Evolutionary conservation across 306 rosid species (phyloP).

Genomic region (Gleditsia sinensis): DNA sequence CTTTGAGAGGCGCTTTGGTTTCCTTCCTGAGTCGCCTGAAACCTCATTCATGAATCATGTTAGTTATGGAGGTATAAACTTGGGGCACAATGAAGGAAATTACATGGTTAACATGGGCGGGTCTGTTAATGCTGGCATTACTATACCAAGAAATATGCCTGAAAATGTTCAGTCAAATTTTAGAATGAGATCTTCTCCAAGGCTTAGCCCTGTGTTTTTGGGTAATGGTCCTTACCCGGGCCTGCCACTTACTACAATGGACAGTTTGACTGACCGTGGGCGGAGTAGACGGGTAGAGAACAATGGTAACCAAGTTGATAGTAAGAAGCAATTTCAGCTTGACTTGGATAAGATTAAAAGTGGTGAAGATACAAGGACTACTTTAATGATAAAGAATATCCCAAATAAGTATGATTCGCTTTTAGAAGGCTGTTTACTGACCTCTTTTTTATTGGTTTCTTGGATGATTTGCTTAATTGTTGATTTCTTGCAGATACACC

Average conservation of each 20-base stretch:
- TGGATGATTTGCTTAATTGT: constrained; percentile 23
- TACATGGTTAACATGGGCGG: constrained; percentile 66
- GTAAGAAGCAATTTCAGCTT: constrained; percentile 91
- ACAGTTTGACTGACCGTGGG: constrained; percentile 76
- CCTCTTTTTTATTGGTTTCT: constrained; percentile 11
- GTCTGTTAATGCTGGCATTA: constrained; percentile 54
- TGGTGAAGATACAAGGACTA: constrained; percentile 93
- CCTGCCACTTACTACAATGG: constrained; percentile 53
- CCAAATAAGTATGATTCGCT: constrained; percentile 82
- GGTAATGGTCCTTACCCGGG: constrained; percentile 78
- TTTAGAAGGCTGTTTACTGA: constrained; percentile 15
- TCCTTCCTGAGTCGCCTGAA: constrained; percentile 84
- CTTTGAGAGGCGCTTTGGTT: constrained; percentile 87
- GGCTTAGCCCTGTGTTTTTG: constrained; percentile 74
- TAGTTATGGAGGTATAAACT: constrained; percentile 65
- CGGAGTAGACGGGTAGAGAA: constrained; percentile 74
- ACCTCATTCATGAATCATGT: constrained; percentile 69
- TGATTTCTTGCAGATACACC: constrained; percentile 70
- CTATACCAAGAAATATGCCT: constrained; percentile 65
- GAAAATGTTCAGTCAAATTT: constrained; percentile 80
- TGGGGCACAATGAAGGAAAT: constrained; percentile 70
- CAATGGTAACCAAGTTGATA: constrained; percentile 72
- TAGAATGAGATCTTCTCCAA: constrained; percentile 84
- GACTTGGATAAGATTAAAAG: constrained; percentile 82
- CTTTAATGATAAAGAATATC: constrained; percentile 95